Conservation (phyloP, 1,284 basidiomycete genomes). For the Fomes fomentarius region DNA sequence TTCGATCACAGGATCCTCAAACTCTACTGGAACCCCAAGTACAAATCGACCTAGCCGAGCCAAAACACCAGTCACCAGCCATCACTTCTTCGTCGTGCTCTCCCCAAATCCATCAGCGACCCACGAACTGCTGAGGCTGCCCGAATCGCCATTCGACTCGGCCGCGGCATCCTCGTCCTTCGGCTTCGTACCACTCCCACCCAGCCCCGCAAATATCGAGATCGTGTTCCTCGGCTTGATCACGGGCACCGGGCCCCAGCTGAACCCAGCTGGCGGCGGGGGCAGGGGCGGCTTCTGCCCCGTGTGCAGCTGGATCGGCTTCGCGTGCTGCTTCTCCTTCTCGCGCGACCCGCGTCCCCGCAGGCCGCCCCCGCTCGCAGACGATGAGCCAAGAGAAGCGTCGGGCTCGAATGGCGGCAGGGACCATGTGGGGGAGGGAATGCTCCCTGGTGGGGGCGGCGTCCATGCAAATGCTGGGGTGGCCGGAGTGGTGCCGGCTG, state of each 20-base stretch:
- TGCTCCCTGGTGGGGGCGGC: slow-evolving; percentile 13
- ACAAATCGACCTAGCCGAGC: no score
- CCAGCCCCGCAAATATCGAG: slow-evolving; percentile 31
- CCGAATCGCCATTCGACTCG: slow-evolving; percentile 1
- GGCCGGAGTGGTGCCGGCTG: background rate
- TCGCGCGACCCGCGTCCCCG: slow-evolving; percentile 11
- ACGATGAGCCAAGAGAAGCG: background rate
- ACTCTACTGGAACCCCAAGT: background rate
- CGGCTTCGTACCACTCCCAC: background rate
- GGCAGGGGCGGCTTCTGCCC: slow-evolving; percentile 36
- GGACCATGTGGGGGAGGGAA: slow-evolving; percentile 10
- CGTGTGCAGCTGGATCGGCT: slow-evolving; percentile 41
- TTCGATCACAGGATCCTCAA: background rate
- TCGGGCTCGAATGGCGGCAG: slow-evolving; percentile 10
- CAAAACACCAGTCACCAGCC: no score
- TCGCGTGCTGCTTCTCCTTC: slow-evolving; percentile 43
- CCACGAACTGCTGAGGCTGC: slow-evolving; percentile 27
- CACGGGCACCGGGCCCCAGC: slow-evolving; percentile 67
- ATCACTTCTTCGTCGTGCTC: slow-evolving; percentile 2
- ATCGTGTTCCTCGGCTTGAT: slow-evolving; percentile 39
- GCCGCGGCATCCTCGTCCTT: slow-evolving; percentile 9
- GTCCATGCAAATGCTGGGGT: slow-evolving; percentile 6
- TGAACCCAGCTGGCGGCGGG: slow-evolving; percentile 48
- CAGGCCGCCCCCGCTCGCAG: slow-evolving; percentile 4
- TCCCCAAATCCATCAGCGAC: slow-evolving; percentile 29